These are phyloP conservation scores for Plasmodium fragile DNA, from an alignment of 169 alveolate species.

Conservation along the genomic window DNA sequence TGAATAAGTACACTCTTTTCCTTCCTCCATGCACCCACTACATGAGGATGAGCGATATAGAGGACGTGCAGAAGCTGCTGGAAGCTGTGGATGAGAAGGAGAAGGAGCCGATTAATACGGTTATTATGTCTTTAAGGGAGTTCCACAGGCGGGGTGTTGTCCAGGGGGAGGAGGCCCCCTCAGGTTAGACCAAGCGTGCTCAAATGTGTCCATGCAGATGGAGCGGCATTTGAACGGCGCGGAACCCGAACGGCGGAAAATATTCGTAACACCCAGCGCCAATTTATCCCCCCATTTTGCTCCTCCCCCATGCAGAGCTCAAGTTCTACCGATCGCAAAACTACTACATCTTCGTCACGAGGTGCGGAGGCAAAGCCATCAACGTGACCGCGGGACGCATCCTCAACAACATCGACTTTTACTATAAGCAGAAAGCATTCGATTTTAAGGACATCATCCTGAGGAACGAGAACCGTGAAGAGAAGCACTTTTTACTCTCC, in stretches of 20 bases:
- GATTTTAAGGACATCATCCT: constrained; percentile 37
- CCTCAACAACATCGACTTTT: constrained; percentile 55
- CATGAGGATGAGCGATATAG: constrained; percentile 51
- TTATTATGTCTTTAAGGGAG: constrained; percentile 20
- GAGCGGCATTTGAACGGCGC: background rate
- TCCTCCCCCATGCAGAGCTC: constrained; percentile 8
- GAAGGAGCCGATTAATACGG: constrained; percentile 20
- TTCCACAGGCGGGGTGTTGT: background rate
- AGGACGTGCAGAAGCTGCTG: constrained; percentile 28
- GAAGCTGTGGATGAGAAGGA: constrained; percentile 2
- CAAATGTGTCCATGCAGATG: background rate
- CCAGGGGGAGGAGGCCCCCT: background rate
- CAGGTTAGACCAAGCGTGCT: background rate
- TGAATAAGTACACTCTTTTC: constrained; percentile 63
- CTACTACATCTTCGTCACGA: constrained; percentile 54
- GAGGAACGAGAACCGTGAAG: constrained; percentile 21
- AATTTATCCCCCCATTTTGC: background rate
- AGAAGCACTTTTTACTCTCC: constrained; percentile 36
- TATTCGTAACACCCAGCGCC: background rate
- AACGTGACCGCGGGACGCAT: constrained; percentile 47
- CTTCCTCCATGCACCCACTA: constrained; percentile 43
- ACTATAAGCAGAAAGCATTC: constrained; percentile 21
- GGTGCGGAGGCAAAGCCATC: constrained; percentile 26
- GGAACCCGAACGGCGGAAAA: background rate
- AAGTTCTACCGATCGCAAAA: constrained; percentile 12